A percentile compares a stretch with the other conserved stretches of the same genome.
These are phyloP conservation scores for Populus hybrid DNA, from an alignment of 441 rosid genomes.

Conservation along the genomic window DNA sequence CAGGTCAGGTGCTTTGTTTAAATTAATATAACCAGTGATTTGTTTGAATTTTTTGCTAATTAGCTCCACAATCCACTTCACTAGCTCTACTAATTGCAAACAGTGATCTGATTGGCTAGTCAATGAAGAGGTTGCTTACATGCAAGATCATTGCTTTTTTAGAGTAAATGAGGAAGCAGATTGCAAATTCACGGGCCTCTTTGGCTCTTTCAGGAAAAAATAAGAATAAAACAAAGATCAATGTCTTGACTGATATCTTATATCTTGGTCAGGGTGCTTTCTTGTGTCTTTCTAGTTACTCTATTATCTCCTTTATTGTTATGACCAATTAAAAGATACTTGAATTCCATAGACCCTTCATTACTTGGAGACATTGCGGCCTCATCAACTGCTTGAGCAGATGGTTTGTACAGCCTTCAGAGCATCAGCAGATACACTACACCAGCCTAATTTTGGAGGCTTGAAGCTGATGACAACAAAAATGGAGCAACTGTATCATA, in stretches of 20 bases:
- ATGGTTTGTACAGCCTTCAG: slow-evolving; percentile 96
- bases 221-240: too few relatives aligned
- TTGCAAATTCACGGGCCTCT: too few relatives aligned
- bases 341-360: slow-evolving; percentile 63
- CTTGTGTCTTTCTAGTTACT: not conserved
- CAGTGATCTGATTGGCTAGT: not conserved
- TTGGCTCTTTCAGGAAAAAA: too few relatives aligned
- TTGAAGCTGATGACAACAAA: slow-evolving; percentile 68
- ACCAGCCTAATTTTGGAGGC: slow-evolving; percentile 67
- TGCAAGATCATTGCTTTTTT: not conserved
- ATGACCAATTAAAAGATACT: slow-evolving; percentile 13
- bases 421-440: slow-evolving; percentile 89
- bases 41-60: not conserved
- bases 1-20: too few relatives aligned
- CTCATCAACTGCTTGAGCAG: slow-evolving; percentile 93
- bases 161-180: too few relatives aligned
- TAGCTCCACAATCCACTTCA: not conserved
- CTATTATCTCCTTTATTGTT: not conserved
- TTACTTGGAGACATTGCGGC: slow-evolving; percentile 88
- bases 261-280: slow-evolving; percentile 1
- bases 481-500: slow-evolving; percentile 72
- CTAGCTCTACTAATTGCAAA: not conserved
- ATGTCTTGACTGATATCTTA: not conserved
- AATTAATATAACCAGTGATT: too few relatives aligned
- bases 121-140: not conserved